Evolutionary conservation across 306 rosid genomes (phyloP), one percentile per base, ranked within the genome.

Genomic region (Urtica urens): DNA sequence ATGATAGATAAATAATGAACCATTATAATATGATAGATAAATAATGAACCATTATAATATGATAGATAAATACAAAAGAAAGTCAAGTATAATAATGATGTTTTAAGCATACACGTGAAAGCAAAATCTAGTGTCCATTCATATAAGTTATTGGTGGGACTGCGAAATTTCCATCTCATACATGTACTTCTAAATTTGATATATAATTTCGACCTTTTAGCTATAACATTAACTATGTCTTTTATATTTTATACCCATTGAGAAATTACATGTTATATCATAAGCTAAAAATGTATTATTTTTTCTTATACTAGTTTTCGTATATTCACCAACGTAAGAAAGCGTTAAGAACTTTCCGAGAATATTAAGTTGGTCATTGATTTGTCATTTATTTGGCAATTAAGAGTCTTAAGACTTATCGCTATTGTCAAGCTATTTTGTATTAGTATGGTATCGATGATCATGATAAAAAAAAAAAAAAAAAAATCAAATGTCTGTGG

Each of bases 301-400:
- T 4, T 28, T 28, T 4, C 10, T 4, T 28, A 28, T 28, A 28
- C 33, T 28, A 31, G 13, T 31, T 14, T 57, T 6, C 18, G 28
- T 30, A 16, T 6, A 25, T 30, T 55, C 65, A 27, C 35, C 25
- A 22, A 2, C 7, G 40, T 3, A 1, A 35, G 20, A 1, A 35
- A 1, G 27, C 38, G 21, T 59, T 47, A 18, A 37, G 47, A 53
- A 46, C 59, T 75, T 82, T 78, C 93, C 60, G 24, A 49, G 63
- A 67, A 56, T 55, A 18, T 54, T 23, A 45, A 47, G 72, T 58
- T 68, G 78, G 60, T 66, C 74, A 48, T 10, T 1, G 34, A 1
- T 31, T 38, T 23, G 22, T 40, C n/a, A 12, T 46, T 12, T n/a
- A 2, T 46, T 24, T 25, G 7, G 13, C 18, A 29, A 27, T 49